Percentiles rank a stretch among this genome's conserved stretches.
phyloP scores from a whole-genome alignment of 108 stramenopile species.

The Cyclotella baltica region DNA sequence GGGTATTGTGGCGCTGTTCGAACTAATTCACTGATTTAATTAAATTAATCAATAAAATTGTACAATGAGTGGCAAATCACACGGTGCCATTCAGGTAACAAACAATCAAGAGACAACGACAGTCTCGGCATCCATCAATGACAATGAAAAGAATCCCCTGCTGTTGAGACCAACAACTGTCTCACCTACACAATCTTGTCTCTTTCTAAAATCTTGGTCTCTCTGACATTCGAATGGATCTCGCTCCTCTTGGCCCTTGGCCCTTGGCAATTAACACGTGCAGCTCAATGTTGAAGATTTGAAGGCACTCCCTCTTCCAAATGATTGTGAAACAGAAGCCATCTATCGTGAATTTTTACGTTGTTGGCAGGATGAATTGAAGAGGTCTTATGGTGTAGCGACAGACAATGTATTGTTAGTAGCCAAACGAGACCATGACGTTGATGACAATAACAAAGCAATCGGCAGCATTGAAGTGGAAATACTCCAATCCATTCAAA shows the following conservation, averaged over 20 bases:
- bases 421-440: conserved; percentile 4
- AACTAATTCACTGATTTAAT: no score
- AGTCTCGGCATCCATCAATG: background rate
- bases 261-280: conserved; percentile 65
- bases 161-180: background rate
- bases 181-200: background rate
- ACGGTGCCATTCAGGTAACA: conserved; percentile 42
- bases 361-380: conserved; percentile 67
- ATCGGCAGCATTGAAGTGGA: background rate
- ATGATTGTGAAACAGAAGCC: conserved; percentile 58
- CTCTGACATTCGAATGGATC: conserved; percentile 82
- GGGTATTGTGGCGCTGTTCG: no score
- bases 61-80: conserved; percentile 44
- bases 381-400: conserved; percentile 4
- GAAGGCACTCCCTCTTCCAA: conserved; percentile 63
- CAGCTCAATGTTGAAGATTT: conserved; percentile 79
- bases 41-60: no score
- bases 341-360: conserved; percentile 53
- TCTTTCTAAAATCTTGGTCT: conserved; percentile 47
- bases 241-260: conserved; percentile 67
- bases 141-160: conserved; percentile 7
- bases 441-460: conserved; percentile 8
- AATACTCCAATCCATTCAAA: conserved; percentile 9
- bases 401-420: background rate
- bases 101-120: conserved; percentile 1